These are phyloP conservation scores for Epichloe brachyelytri DNA, from an alignment of 2,329 filamentous ascomycete species.

Conservation along the genomic window DNA sequence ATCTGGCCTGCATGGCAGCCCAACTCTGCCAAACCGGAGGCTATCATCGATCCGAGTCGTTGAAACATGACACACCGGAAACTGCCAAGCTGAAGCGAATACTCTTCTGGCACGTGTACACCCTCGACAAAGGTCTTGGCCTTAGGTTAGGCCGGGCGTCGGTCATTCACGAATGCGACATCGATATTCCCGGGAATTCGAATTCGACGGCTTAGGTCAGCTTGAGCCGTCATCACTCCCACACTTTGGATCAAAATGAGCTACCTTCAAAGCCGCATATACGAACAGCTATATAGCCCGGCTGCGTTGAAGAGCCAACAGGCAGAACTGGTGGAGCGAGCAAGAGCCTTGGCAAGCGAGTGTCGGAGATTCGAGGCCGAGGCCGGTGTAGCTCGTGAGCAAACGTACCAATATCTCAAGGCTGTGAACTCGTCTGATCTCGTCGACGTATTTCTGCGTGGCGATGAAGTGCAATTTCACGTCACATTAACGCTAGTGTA, in stretches of 20 bases:
- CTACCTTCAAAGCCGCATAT: slow-evolving; percentile 44
- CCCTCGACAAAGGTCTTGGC: slow-evolving; percentile 44
- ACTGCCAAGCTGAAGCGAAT: slow-evolving; percentile 24
- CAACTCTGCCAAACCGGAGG: slow-evolving; percentile 50
- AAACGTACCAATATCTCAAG: slow-evolving; percentile 24
- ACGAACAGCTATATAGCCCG: slow-evolving; percentile 43
- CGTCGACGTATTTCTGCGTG: slow-evolving; percentile 30
- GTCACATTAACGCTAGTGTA: slow-evolving; percentile 39
- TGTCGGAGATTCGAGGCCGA: slow-evolving; percentile 24
- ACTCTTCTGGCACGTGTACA: slow-evolving; percentile 41
- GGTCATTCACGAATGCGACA: slow-evolving; percentile 46
- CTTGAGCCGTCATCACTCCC: slow-evolving; percentile 24
- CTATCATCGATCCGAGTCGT: slow-evolving; percentile 36
- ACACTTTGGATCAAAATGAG: slow-evolving; percentile 42
- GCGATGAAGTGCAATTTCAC: slow-evolving; percentile 34
- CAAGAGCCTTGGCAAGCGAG: slow-evolving; percentile 24
- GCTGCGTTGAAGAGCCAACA: slow-evolving; percentile 28
- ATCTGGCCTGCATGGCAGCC: slow-evolving; percentile 44
- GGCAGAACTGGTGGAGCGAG: slow-evolving; percentile 27
- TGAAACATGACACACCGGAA: slow-evolving; percentile 20
- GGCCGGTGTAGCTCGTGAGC: slow-evolving; percentile 21
- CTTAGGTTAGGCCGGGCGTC: slow-evolving; percentile 46
- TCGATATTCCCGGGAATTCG: slow-evolving; percentile 32
- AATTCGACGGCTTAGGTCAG: slow-evolving; percentile 28
- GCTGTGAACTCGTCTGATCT: slow-evolving; percentile 26